These are phyloP conservation scores for Hypoxylon intermedium DNA, from an alignment of 495 filamentous ascomycete genomes.

Conservation along the genomic window DNA sequence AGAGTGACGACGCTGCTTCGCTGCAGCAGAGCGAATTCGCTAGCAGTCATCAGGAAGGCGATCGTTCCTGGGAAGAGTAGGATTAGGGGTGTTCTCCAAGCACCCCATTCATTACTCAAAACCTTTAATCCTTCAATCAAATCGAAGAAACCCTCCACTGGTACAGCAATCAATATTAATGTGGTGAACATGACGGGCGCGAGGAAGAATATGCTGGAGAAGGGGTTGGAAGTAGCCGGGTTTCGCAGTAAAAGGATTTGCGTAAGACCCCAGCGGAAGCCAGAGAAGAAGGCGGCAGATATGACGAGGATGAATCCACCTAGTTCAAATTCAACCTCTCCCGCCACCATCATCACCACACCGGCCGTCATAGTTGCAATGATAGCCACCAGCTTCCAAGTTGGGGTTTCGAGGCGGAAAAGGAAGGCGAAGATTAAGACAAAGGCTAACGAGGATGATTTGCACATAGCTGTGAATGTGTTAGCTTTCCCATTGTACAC, in stretches of 20 bases:
- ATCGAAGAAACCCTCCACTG: conserved; percentile 78
- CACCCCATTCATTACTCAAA: conserved; percentile 72
- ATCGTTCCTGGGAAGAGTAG: conserved; percentile 89
- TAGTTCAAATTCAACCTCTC: conserved; percentile 88
- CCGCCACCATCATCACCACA: conserved; percentile 98
- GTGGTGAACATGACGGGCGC: conserved; percentile 94
- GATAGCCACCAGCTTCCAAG: conserved; percentile 81
- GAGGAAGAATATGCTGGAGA: conserved; percentile 95
- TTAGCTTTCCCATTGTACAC: conserved; percentile 3
- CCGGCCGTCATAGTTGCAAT: conserved; percentile 93
- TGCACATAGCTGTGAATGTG: conserved; percentile 82
- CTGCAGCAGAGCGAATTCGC: conserved; percentile 94
- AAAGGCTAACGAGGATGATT: conserved; percentile 94
- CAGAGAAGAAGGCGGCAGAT: conserved; percentile 89
- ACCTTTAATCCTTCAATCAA: conserved; percentile 67
- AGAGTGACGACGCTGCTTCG: conserved; percentile 96
- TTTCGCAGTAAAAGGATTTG: conserved; percentile 95
- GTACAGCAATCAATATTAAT: conserved; percentile 79
- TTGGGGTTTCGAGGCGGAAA: conserved; percentile 89
- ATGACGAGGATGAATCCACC: conserved; percentile 93
- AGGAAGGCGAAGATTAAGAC: conserved; percentile 95
- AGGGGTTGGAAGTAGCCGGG: conserved; percentile 95
- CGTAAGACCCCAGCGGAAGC: conserved; percentile 96
- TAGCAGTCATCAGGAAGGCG: conserved; percentile 95
- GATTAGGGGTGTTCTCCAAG: conserved; percentile 60